Conservation (phyloP, 1,139 yeast species). For the Eremothecium sinecaudum region DNA sequence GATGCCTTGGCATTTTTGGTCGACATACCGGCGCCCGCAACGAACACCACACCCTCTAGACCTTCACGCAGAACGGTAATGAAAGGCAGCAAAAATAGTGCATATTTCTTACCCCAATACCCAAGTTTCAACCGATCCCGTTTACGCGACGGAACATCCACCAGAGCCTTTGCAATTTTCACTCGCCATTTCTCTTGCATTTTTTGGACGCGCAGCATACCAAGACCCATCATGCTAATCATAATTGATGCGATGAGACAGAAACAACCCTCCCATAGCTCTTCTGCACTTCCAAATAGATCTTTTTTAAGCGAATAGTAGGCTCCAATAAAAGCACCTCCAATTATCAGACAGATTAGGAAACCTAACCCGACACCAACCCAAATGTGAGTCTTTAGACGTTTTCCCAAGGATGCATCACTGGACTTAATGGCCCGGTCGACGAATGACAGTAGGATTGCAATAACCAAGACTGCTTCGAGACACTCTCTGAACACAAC, state of each 20-base stretch:
- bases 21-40: conserved; percentile 76
- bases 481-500: conserved; percentile 78
- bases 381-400: conserved; percentile 69
- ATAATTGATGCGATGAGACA: conserved; percentile 70
- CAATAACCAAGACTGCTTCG: conserved; percentile 79
- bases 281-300: conserved; percentile 73
- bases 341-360: conserved; percentile 60
- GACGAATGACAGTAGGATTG: conserved; percentile 73
- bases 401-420: conserved; percentile 31
- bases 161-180: conserved; percentile 47
- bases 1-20: conserved; percentile 44
- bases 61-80: conserved; percentile 86
- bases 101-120: conserved; percentile 47
- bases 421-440: conserved; percentile 43
- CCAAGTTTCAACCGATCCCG: conserved; percentile 33
- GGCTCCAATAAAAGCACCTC: conserved; percentile 62
- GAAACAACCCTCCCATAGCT: conserved; percentile 87
- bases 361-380: conserved; percentile 68
- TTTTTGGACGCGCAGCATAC: conserved; percentile 73
- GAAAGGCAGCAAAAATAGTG: conserved; percentile 73
- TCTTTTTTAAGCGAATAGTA: conserved; percentile 74
- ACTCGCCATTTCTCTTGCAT: conserved; percentile 83
- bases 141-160: conserved; percentile 35
- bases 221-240: conserved; percentile 83
- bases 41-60: conserved; percentile 81